Conservation (phyloP, 495 filamentous ascomycete genomes). For the Aspergillus egyptiacus region DNA sequence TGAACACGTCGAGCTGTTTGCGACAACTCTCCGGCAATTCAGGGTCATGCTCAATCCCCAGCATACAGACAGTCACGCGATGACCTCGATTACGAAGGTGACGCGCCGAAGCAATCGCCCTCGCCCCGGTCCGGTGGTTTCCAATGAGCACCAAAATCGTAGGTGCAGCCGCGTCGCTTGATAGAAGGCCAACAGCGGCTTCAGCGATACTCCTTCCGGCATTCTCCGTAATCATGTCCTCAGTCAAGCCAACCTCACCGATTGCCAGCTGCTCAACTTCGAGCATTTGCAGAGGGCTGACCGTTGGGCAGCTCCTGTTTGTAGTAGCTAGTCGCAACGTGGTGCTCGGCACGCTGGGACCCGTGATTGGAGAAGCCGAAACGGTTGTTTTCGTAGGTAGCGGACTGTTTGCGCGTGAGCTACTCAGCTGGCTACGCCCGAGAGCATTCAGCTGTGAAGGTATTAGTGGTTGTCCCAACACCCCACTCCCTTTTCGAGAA, state of each 20-base stretch:
- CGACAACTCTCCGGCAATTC: constrained; percentile 68
- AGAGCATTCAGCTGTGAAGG: constrained; percentile 33
- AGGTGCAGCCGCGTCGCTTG: constrained; percentile 43
- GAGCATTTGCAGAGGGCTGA: constrained; percentile 79
- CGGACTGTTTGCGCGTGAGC: constrained; percentile 42
- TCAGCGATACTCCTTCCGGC: constrained; percentile 83
- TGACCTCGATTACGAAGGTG: constrained; percentile 77
- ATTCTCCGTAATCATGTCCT: constrained; percentile 88
- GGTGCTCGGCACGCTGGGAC: constrained; percentile 26
- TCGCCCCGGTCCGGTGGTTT: constrained; percentile 77
- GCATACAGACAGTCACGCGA: constrained; percentile 73
- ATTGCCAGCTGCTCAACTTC: constrained; percentile 85
- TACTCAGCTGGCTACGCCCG: constrained; percentile 32
- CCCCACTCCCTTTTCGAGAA: constrained; percentile 58
- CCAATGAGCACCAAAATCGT: constrained; percentile 80
- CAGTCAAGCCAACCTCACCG: constrained; percentile 74
- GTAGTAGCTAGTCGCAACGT: constrained; percentile 50
- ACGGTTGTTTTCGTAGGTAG: constrained; percentile 31
- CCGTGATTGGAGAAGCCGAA: constrained; percentile 35
- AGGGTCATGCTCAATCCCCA: constrained; percentile 68
- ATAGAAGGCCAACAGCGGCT: constrained; percentile 58
- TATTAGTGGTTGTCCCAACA: constrained; percentile 33
- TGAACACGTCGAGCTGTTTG: constrained; percentile 69
- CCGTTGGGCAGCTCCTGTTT: constrained; percentile 68
- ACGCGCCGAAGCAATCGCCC: constrained; percentile 78